Base-by-base conservation (phyloP, 176 grass and related monocot genomes). In the Urochloa ruziziensis region DNA sequence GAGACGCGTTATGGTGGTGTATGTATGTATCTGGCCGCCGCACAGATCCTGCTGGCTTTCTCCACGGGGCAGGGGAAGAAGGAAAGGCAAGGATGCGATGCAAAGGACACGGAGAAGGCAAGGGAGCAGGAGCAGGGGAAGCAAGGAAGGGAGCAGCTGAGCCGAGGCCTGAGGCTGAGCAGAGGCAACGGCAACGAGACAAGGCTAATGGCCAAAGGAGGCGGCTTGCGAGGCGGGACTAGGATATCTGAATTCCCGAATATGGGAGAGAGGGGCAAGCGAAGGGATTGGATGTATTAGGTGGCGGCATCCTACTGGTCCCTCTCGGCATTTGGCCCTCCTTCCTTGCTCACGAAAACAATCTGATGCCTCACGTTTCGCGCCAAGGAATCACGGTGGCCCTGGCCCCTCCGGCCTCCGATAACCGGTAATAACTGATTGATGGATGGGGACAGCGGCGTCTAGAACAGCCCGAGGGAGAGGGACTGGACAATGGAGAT, bases 211-310 rank as follows among this genome's bases (percentile, higher is more conserved):
- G n/a, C n/a, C n/a, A n/a, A 75, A 85, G 79, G 35, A 80, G 77
- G 39, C 82, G 75, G 67, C 90, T 92, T 97, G 72, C 61, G 61
- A 94, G 58, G 76, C 71, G 88, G 87, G 88, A 79, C 83, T 83
- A 66, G 87, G 73, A 91, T 84, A 80, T 88, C 56, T 14, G 75
- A 78, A 78, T 63, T 78, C 74, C 64, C 39, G 75, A 86, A 91
- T 58, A 53, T 63, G 78, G 29, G 23, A 78, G 21, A 44, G 51
- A 32, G 7, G 79, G 81, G 90, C 74, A 89, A 88, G 77, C 76
- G 86, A 85, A 53, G 48, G 4, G 48, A 51, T 19, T 52, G 56
- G 49, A 59, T 52, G 56, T 40, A 59, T 62, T 67, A 52, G 82
- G 63, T 82, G 82, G 60, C 82, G 32, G 29, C n/a, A 77, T 73